Evolutionary conservation across 805 yeast species (phyloP), one percentile per base, ranked within the genome.

Genomic region (Candida takata): DNA sequence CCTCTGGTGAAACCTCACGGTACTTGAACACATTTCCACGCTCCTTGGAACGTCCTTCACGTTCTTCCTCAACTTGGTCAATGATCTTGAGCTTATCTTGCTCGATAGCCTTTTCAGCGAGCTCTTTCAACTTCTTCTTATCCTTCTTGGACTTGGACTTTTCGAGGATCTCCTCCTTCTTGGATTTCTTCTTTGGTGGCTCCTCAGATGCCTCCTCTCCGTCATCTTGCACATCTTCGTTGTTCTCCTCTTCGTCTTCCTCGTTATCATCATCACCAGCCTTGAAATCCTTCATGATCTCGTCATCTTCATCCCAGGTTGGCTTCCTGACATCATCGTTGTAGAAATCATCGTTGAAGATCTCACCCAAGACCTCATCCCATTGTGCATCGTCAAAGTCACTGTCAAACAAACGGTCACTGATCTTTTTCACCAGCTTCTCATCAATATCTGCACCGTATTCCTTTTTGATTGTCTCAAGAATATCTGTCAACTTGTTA

Each of bases 1-100:
- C 65, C 52, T 92, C 97, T 8, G 98, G 97, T 1, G 95, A 87
- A 4, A 92, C 97, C 49, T 87, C 95, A 51, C 97, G 74, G 56
- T 92, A 92, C 49, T 77, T 79, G 70, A 92, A 90, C 36, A 67
- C 71, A 3, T 65, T 67, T 5, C 58, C 69, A 29, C 59, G 58
- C 8, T 65, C 59, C 20, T 64, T 62, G 1, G 76, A 65, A 42
- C 87, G 78, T 34, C 84, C 74, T 47, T 77, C 75, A 43, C 65
- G 57, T 38, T 69, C 80, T 41, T 70, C 71, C 44, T 77, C 82
- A 7, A 81, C 75, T 49, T 83, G 85, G 21, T 83, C 90, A 18
- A 78, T 51, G 25, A 86, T 64, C 26, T 74, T 72, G 15, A 75
- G 58, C 23, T 79, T 71, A 47, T 85, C 84, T 24, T 79, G 68